Conservation (phyloP, 1,284 basidiomycete genomes). For the Cryptococcus sp. region DNA sequence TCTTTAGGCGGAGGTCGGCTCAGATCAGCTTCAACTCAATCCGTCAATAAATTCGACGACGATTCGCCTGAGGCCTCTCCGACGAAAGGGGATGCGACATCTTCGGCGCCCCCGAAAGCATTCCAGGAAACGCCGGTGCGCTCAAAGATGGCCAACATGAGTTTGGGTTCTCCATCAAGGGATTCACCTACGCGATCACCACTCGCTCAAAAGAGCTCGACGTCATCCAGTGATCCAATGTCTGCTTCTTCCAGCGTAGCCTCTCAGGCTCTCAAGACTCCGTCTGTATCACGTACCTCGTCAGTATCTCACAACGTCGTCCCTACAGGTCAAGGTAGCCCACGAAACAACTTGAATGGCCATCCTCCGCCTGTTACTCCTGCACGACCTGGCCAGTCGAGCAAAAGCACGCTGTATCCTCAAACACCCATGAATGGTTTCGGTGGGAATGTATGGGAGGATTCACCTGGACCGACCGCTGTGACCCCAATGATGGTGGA, state of each 20-base stretch:
- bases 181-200: no score
- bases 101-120: no score
- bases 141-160: no score
- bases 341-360: no score
- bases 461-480: conserved; percentile 31
- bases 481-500: conserved; percentile 31
- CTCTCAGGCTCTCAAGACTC: background rate
- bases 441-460: conserved; percentile 28
- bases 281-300: no score
- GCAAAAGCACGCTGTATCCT: background rate
- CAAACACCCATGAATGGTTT: background rate
- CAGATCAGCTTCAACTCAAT: conserved; percentile 14
- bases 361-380: conserved; percentile 22
- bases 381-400: conserved; percentile 12
- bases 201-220: background rate
- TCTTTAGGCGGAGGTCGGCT: conserved; percentile 12
- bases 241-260: background rate
- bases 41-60: background rate
- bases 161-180: no score
- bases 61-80: no score
- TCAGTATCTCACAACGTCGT: no score
- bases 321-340: no score
- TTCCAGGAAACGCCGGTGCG: no score
- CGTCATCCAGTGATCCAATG: background rate
- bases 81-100: no score